Evolutionary conservation across 2,329 filamentous ascomycete species (phyloP), one percentile per base, ranked within the genome.

Genomic region (Lojkania enalia): DNA sequence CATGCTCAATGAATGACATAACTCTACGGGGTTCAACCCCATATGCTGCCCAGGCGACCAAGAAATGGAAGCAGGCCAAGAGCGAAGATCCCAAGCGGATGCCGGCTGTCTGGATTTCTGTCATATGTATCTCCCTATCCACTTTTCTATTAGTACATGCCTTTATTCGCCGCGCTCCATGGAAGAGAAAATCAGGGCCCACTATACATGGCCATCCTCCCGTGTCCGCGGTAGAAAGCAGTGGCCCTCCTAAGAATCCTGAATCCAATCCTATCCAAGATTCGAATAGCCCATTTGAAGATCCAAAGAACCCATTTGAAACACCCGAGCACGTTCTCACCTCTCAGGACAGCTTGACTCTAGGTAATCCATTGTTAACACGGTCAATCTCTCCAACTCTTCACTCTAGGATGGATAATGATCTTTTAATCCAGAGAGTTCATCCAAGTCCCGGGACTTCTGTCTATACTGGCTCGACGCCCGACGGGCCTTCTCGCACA

Each of bases 1-100:
- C 68, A 11, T 74, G 72, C 45, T 60, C 54, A 2, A 69, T 69
- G 52, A 55, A 64, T 20, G 67, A 72, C 42, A 50, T 54, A 20
- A 55, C 54, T 7, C 55, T 72, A 11, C 66, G 70, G 16, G 66
- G 65, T 13, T 61, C 63, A 12, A 63, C 63, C 3, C 33, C 60
- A 3, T 67, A 58, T 29, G 4, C 41, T 3, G 42, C 54, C 13
- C 52, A 54, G 13, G 52, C 60, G 7, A 62, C 54, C 4, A 23
- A 49, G 11, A 57, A 58, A 23, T 70, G 63, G 66, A 63, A 64
- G 42, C 64, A 71, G 43, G 33, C 57, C 16, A 44, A 48, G 1
- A 38, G 45, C 9, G 58, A 58, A 4, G 54, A 48, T 16, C 48
- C 58, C 20, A 60, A 51, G 40, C 53, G 63, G 20, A 64, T 61